Percentiles rank a stretch among this genome's conserved stretches.
phyloP scores from a whole-genome alignment of 2,329 filamentous ascomycete genomes.

The Ceratocystis ficicola region DNA sequence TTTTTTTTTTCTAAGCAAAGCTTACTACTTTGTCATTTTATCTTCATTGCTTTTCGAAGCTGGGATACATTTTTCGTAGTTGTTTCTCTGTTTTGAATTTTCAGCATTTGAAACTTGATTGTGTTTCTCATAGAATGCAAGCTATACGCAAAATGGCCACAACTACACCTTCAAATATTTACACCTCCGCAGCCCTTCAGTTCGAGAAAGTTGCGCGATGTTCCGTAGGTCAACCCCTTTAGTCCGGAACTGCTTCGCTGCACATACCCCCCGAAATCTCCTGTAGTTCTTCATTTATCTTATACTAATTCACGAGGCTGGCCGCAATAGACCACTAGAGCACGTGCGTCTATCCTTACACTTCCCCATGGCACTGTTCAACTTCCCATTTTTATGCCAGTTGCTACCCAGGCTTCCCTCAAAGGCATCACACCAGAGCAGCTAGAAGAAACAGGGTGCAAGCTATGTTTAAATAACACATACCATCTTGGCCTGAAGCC shows the following conservation, averaged over 20 bases:
- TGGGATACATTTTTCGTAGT: background rate
- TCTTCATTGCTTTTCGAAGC: background rate
- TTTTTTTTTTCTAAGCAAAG: background rate
- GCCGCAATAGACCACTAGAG: slow-evolving; percentile 66
- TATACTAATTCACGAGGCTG: background rate
- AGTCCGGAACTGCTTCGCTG: background rate
- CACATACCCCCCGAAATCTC: background rate
- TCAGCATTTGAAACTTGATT: background rate
- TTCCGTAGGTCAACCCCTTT: slow-evolving; percentile 47
- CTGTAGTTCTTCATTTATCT: background rate
- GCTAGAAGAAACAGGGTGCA: slow-evolving; percentile 76
- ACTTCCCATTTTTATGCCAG: slow-evolving; percentile 95
- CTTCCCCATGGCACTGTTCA: slow-evolving; percentile 86
- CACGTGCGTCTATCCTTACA: slow-evolving; percentile 73
- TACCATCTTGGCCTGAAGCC: slow-evolving; percentile 94
- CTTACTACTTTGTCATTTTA: background rate
- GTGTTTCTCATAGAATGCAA: slow-evolving; percentile 13
- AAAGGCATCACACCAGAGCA: slow-evolving; percentile 92
- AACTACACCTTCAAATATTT: slow-evolving; percentile 31
- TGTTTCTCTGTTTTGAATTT: background rate
- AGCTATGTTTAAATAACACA: slow-evolving; percentile 92
- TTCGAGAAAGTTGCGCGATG: slow-evolving; percentile 70
- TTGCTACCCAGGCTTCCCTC: slow-evolving; percentile 89
- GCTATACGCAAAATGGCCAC: slow-evolving; percentile 20
- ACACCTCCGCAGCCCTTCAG: slow-evolving; percentile 53